A percentile compares a stretch with the other conserved stretches of the same genome.
Evolutionary conservation across 768 basidiomycete species (phyloP).

Genomic region (Phallus indusiatus): DNA sequence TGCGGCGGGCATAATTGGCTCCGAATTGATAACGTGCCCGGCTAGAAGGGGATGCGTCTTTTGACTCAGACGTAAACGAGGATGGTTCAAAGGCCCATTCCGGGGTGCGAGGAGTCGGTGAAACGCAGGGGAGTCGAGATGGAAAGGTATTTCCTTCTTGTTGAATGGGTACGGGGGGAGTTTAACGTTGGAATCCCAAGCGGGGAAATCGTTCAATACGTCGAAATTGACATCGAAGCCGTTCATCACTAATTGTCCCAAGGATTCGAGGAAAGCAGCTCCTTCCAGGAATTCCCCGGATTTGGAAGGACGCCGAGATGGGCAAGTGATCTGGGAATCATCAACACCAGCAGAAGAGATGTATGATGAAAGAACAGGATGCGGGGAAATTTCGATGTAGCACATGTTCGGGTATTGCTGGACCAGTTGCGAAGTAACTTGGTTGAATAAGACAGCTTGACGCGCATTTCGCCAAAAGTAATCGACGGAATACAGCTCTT

Average conservation of each 20-base stretch:
- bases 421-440: background rate
- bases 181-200: conserved; percentile 10
- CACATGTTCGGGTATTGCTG: conserved; percentile 12
- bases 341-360: conserved; percentile 17
- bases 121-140: conserved; percentile 9
- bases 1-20: conserved; percentile 38
- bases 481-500: background rate
- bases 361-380: conserved; percentile 30
- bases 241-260: conserved; percentile 21
- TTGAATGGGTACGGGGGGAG: conserved; percentile 26
- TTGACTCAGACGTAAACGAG: conserved; percentile 25
- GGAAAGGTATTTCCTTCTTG: conserved; percentile 17
- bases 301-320: conserved; percentile 20
- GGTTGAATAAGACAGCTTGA: conserved; percentile 2
- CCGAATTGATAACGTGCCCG: conserved; percentile 35
- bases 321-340: conserved; percentile 16
- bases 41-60: conserved; percentile 31
- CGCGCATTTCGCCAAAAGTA: conserved; percentile 6
- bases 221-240: conserved; percentile 27
- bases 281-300: conserved; percentile 16
- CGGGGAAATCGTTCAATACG: conserved; percentile 18
- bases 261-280: conserved; percentile 15
- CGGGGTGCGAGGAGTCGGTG: conserved; percentile 16
- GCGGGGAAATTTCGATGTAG: conserved; percentile 31
- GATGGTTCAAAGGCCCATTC: conserved; percentile 28